Conservation (phyloP, 805 yeast species). For the Ogataea pilisensis region DNA sequence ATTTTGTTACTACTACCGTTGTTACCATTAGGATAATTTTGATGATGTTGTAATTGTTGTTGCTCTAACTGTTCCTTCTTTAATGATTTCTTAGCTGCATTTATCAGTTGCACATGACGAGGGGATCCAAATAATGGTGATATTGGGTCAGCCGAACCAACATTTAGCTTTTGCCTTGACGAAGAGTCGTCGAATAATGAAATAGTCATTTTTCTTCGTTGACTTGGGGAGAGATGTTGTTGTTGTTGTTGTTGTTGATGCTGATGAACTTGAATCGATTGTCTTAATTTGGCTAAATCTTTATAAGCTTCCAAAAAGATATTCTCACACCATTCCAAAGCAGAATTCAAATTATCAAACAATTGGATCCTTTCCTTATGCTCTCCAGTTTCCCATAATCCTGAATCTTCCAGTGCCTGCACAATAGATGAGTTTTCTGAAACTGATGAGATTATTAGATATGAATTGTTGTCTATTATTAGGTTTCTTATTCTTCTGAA, state of each 20-base stretch:
- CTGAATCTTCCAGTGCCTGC: conserved; percentile 75
- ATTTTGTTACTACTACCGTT: background rate
- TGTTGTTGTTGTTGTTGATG: background rate
- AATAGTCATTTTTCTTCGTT: conserved; percentile 16
- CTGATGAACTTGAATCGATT: background rate
- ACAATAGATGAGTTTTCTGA: conserved; percentile 61
- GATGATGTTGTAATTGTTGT: conserved; percentile 4
- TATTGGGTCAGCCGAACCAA: conserved; percentile 2
- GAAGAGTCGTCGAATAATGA: conserved; percentile 13
- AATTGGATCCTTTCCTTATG: conserved; percentile 49
- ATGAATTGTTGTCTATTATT: conserved; percentile 62
- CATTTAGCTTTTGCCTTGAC: background rate
- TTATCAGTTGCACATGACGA: conserved; percentile 46
- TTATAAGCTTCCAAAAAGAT: conserved; percentile 68
- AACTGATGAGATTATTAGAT: conserved; percentile 75
- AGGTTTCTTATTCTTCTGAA: conserved; percentile 82
- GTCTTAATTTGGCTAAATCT: conserved; percentile 16
- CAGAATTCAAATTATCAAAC: conserved; percentile 76
- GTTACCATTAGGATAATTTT: background rate
- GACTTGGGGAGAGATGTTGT: conserved; percentile 1
- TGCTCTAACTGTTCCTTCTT: conserved; percentile 33
- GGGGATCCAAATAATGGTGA: conserved; percentile 42
- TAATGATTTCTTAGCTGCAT: conserved; percentile 45
- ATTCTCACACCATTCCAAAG: conserved; percentile 96
- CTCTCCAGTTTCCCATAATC: conserved; percentile 58